Base-by-base conservation (phyloP, 1,284 basidiomycete genomes). In the Malassezia furfur region DNA sequence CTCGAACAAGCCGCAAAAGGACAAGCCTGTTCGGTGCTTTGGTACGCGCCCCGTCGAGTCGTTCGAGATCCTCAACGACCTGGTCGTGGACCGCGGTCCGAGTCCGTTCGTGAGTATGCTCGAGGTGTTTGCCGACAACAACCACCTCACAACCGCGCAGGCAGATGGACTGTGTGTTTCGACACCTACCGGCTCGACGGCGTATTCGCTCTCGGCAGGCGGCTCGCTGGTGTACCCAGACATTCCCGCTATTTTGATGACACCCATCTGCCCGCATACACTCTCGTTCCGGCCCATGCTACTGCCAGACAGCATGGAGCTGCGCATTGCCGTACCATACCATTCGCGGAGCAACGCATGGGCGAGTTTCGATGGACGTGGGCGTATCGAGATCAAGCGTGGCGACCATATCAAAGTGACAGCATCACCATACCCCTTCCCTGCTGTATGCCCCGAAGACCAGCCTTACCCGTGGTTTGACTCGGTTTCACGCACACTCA, bases 391-490 rank as follows among this genome's bases (percentile, higher is more conserved):
- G 77, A 61, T 74, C 38, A 62, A 63, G 39, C 68, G 90, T 83
- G 94, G 94, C 43, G 94, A 99, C 74, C 94, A 98, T 75, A 96
- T 99, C 79, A 98, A 94, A 78, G 86, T 99, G 57, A 93, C 88
- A 0, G 94, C 94, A 0, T 96, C 91, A 4, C 90, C 87, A 72
- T 99, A 91, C 76, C 94, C 94, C 4, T 98, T 98, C 81, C 94
- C 94, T 0, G 98, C 94, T 1, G 90, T 99, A 5, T 96, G 91
- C 72, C 89, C 89, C 10, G 89, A 96, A 72, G 94, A 93, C 63
- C 91, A 96, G 75, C 91, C 88, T 7, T 90, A 86, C 3, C 93
- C 98, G 74, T 99, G 94, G 94, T 98, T 99, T 83, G 84, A 89
- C 61, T 83, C 91, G 10, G 98, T 96, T 62, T 87, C 87, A 31